Percentiles rank a stretch among this genome's conserved stretches.
phyloP scores from a whole-genome alignment of 1,284 basidiomycete species.

The Cryptococcus depauperatus region DNA sequence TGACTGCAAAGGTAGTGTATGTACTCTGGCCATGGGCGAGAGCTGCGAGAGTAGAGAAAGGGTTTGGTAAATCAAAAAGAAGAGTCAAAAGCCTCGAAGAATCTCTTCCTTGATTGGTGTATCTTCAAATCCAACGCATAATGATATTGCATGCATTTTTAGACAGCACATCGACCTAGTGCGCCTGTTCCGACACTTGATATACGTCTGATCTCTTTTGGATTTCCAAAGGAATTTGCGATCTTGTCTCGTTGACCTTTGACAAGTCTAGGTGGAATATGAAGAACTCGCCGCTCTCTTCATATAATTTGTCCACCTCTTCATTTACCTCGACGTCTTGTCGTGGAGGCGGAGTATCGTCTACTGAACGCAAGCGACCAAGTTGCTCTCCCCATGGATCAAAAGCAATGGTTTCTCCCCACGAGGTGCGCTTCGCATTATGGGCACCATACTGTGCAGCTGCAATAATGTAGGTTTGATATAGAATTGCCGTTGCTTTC shows the following conservation, averaged over 20 bases:
- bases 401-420: conserved; percentile 39
- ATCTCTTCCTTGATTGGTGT: too few species aligned
- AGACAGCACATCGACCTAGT: not conserved
- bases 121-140: too few species aligned
- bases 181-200: conserved; percentile 21
- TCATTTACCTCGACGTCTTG: conserved; percentile 14
- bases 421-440: conserved; percentile 24
- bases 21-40: conserved; percentile 46
- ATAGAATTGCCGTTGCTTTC: conserved; percentile 35
- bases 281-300: conserved; percentile 30
- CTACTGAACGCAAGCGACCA: conserved; percentile 30
- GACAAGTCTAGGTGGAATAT: conserved; percentile 23
- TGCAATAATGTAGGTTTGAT: conserved; percentile 40
- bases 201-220: conserved; percentile 37
- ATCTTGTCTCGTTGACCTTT: conserved; percentile 18
- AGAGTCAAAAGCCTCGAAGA: conserved; percentile 20
- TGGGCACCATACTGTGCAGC: conserved; percentile 38
- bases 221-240: conserved; percentile 36
- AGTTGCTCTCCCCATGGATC: conserved; percentile 34
- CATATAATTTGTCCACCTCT: conserved; percentile 19
- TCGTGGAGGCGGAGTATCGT: conserved; percentile 17
- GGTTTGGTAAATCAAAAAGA: conserved; percentile 30
- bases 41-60: conserved; percentile 29
- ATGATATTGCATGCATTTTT: not conserved
- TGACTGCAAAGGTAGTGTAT: conserved; percentile 43